A percentile compares a stretch with the other conserved stretches of the same genome.
Evolutionary conservation across 139 green algal genomes (phyloP).

Genomic region (Spirogloea muscicola): DNA sequence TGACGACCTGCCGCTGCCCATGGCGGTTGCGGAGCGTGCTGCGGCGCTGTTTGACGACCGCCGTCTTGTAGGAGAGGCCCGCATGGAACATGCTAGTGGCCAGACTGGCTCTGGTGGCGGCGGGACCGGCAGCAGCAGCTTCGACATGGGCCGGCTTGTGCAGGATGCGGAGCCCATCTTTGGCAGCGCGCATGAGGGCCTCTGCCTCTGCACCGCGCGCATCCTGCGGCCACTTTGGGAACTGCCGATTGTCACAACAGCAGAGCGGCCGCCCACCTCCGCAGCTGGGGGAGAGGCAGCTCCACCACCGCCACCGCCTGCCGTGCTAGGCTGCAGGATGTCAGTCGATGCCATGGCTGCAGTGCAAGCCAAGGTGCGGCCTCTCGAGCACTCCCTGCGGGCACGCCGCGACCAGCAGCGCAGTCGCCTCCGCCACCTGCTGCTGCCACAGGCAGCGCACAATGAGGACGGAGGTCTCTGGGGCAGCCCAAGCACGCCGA

Average conservation of each 20-base stretch:
- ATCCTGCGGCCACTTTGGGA: constrained; percentile 78
- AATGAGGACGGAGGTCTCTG: neutral
- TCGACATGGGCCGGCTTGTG: constrained; percentile 56
- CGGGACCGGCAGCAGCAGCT: too few species aligned
- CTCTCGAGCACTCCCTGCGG: constrained; percentile 39
- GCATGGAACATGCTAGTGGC: too few species aligned
- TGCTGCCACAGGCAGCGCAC: too few species aligned
- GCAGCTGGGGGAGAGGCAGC: too few species aligned
- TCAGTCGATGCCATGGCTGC: constrained; percentile 5
- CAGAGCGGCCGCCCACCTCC: too few species aligned
- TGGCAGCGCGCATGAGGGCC: constrained; percentile 70
- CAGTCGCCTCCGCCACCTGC: neutral
- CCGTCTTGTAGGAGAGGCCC: constrained; percentile 62
- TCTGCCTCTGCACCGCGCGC: constrained; percentile 70
- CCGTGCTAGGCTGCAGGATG: constrained; percentile 11
- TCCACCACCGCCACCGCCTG: too few species aligned
- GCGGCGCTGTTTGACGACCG: constrained; percentile 68
- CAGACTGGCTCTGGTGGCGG: too few species aligned
- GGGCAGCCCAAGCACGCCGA: too few species aligned
- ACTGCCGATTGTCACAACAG: constrained; percentile 51
- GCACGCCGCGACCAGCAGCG: constrained; percentile 15
- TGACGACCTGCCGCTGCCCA: neutral
- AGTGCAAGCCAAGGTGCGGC: constrained; percentile 10
- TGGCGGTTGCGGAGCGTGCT: constrained; percentile 52
- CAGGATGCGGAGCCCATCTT: constrained; percentile 74